A percentile compares a stretch with the other conserved stretches of the same genome.
Evolutionary conservation across 306 rosid species (phyloP).

Genomic region (Oemleria cerasiformis): DNA sequence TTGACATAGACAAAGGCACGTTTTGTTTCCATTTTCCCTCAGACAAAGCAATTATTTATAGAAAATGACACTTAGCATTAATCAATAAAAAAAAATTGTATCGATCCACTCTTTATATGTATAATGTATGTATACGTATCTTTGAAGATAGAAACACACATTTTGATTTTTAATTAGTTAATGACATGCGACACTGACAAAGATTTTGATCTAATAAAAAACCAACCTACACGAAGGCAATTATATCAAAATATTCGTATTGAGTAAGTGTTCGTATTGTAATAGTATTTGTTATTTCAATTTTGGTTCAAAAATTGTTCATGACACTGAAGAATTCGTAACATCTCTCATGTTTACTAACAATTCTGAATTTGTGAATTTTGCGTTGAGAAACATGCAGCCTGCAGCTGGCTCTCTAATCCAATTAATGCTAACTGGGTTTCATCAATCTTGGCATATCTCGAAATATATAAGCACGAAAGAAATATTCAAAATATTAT

Average conservation of each 20-base stretch:
- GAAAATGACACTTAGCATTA: background rate
- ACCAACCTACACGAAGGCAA: background rate
- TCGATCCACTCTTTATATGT: no score
- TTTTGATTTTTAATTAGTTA: background rate
- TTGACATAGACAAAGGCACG: slow-evolving; percentile 4
- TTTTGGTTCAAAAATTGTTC: no score
- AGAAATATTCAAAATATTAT: background rate
- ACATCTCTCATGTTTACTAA: background rate
- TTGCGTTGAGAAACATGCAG: background rate
- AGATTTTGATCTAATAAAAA: background rate
- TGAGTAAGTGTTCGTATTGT: no score
- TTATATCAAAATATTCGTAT: no score
- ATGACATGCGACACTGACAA: background rate
- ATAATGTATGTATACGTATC: background rate
- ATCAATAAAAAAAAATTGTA: no score
- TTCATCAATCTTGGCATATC: slow-evolving; percentile 10
- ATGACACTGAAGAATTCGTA: no score
- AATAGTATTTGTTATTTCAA: no score
- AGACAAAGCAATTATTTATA: background rate
- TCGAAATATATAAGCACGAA: background rate
- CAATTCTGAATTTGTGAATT: background rate
- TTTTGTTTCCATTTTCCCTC: background rate
- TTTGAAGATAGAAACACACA: background rate
- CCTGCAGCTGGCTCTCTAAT: background rate
- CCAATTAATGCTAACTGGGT: background rate